Evolutionary conservation across 1,284 basidiomycete species (phyloP), one percentile per base, ranked within the genome.

Genomic region (Trichosporon sp.): DNA sequence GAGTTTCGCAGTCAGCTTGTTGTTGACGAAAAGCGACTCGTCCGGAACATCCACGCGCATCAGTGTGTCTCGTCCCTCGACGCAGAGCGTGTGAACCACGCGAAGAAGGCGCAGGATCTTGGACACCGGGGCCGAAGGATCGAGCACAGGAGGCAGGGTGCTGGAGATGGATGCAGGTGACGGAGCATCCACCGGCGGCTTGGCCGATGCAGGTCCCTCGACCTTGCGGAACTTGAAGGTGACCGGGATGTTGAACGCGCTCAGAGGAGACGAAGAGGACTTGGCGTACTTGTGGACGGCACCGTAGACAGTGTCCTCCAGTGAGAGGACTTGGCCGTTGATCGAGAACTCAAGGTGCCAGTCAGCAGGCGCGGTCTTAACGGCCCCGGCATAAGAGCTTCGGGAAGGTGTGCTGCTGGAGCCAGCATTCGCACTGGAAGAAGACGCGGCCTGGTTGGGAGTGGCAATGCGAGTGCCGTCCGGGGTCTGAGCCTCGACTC

Each of bases 301-400:
- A 3, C 95, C 95, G 74, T 96, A 99, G 64, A 99, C 89, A 0
- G 96, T 99, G 65, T 95, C 85, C 75, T 94, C 90, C 65, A 95
- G 81, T 0, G 89, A 88, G 25, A 99, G 81, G 14, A 86, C 81
- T 65, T 91, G 87, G 63, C 91, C 92, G 71, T 92, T 91, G 85
- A 98, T 89, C 19, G 86, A 89, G 78, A 99, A 99, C 77, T 95
- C 90, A 56, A 99, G 85, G 77, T 99, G 95, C 92, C 94, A 99
- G 74, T 99, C 95, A 23, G 85, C 86, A 0, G 94, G 92, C 74
- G 92, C 91, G 1, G 92, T 83, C 81, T 95, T 97, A 67, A 97
- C 83, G 4, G 94, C 95, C 1, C 93, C 89, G 19, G 96, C 94
- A 77, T 99, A 99, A 1, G 95, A 97, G 4, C 83, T 79, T 11